These are phyloP conservation scores for Sclerotinia glacialis DNA, from an alignment of 2,329 filamentous ascomycete species.

Conservation along the genomic window DNA sequence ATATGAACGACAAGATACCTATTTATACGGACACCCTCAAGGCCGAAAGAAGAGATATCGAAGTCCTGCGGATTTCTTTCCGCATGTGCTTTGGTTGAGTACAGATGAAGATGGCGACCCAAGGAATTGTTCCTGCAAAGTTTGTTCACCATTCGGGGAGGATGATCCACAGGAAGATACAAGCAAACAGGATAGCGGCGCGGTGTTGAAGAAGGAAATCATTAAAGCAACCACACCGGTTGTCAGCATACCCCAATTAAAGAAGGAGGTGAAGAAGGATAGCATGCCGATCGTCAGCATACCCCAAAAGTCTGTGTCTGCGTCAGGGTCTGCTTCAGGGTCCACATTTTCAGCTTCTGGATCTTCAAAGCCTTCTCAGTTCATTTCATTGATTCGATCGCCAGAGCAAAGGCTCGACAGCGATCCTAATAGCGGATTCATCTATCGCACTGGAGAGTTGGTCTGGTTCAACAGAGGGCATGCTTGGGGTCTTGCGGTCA, in stretches of 20 bases:
- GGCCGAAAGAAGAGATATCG: conserved; percentile 56
- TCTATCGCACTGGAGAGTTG: conserved; percentile 54
- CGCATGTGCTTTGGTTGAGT: conserved; percentile 56
- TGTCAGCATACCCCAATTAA: conserved; percentile 9
- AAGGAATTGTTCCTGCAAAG: conserved; percentile 55
- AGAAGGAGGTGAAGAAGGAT: conserved; percentile 25
- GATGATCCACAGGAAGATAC: conserved; percentile 40
- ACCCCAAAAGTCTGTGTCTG: conserved; percentile 4
- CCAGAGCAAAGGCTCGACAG: conserved; percentile 51
- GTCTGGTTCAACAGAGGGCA: conserved; percentile 53
- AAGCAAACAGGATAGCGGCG: conserved; percentile 26
- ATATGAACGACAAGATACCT: conserved; percentile 56
- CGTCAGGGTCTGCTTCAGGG: not conserved
- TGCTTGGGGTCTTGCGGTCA: conserved; percentile 54
- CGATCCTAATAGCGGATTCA: conserved; percentile 45
- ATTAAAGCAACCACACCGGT: conserved; percentile 15
- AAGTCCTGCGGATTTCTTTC: conserved; percentile 59
- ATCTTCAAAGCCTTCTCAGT: conserved; percentile 22
- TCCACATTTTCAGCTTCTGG: not conserved
- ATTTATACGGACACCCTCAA: conserved; percentile 58
- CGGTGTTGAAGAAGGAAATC: conserved; percentile 25
- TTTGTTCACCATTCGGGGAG: conserved; percentile 53
- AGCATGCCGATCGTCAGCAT: conserved; percentile 7
- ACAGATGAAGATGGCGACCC: conserved; percentile 51
- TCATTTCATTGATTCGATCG: conserved; percentile 17